These are phyloP conservation scores for Takakia lepidozioides DNA, from an alignment of 225 moss, liverwort and hornwort genomes.

Conservation along the genomic window DNA sequence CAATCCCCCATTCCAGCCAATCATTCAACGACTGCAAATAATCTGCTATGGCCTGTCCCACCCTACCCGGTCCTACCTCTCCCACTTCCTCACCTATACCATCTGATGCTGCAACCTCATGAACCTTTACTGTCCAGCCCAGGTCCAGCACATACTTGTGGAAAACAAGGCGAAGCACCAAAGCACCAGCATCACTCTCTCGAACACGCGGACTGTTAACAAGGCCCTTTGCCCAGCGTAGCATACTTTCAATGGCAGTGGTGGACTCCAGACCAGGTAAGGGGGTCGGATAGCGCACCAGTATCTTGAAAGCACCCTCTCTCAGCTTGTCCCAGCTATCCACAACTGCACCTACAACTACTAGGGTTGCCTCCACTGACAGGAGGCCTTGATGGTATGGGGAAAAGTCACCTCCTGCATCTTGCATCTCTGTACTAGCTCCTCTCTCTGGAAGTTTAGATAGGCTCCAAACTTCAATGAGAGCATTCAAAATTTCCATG, in stretches of 20 bases:
- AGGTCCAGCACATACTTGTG: constrained; percentile 96
- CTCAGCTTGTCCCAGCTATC: constrained; percentile 99
- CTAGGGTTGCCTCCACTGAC: constrained; percentile 81
- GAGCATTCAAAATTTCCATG: constrained; percentile 79
- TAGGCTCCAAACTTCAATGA: constrained; percentile 85
- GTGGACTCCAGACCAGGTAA: constrained; percentile 82
- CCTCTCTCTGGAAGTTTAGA: constrained; percentile 27
- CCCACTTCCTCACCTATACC: constrained; percentile 8
- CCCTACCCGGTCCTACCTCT: constrained; percentile 17
- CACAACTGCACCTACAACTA: constrained; percentile 89
- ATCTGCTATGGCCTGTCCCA: constrained; percentile 52
- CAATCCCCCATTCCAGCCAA: constrained; percentile 91
- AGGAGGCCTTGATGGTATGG: constrained; percentile 74
- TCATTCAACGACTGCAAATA: constrained; percentile 82
- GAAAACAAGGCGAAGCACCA: constrained; percentile 82
- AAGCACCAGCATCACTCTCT: constrained; percentile 96
- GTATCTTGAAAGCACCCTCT: constrained; percentile 82
- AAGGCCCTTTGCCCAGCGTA: constrained; percentile 86
- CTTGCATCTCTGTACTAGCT: constrained; percentile 14
- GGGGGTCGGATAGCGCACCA: constrained; percentile 81
- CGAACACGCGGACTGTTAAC: constrained; percentile 90
- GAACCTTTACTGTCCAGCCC: constrained; percentile 77
- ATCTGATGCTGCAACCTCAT: constrained; percentile 34
- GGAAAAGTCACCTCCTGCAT: constrained; percentile 41
- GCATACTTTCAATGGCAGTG: constrained; percentile 42